Base-by-base conservation (phyloP, 75 land plant species). In the Pinus albicaulis region DNA sequence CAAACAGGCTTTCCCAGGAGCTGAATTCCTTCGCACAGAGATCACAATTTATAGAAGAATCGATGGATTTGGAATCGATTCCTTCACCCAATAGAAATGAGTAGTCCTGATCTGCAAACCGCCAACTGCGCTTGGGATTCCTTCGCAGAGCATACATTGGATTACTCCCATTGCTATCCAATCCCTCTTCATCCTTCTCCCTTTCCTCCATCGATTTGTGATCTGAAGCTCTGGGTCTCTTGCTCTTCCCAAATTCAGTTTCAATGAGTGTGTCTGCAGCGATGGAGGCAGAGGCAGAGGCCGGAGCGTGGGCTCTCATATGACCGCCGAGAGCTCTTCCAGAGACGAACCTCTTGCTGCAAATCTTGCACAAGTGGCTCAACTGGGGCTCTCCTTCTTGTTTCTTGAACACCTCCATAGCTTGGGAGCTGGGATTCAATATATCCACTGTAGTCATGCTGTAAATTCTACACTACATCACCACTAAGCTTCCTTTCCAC, bases 281-380 rank as follows among this genome's bases (percentile, higher is more conserved):
- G 17, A 52, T 56, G 59, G 34, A 61, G 14, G 71, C 85, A 23
- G 84, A 80, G 41, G 86, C 95, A 34, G 34, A 57, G 20, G 71
- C 84, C 25, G 84, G 82, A 28, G 88, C 95, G 63, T 92, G 92
- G 3, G 91, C 91, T 68, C 93, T 80, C 93, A 90, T 90, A 68
- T 90, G 91, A 12, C 95, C 91, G 2, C 95, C 93, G 10, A 90
- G 74, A 0, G 91, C 91, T 64, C 91, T 79, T 8, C 89, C 93
- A 53, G 89, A 93, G 0, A 79, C 78, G 59, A 90, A 88, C 22
- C 88, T 87, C 75, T 85, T 86, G 80, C 83, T 85, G 79, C 92
- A 90, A 71, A 88, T 80, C 71, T 71, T 86, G 80, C 92, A 90
- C 24, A 74, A 81, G 76, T 86, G 41, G 24, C 53, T 41, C 12